These are phyloP conservation scores for Delphinella strobiligena DNA, from an alignment of 2,329 filamentous ascomycete genomes.

Conservation along the genomic window DNA sequence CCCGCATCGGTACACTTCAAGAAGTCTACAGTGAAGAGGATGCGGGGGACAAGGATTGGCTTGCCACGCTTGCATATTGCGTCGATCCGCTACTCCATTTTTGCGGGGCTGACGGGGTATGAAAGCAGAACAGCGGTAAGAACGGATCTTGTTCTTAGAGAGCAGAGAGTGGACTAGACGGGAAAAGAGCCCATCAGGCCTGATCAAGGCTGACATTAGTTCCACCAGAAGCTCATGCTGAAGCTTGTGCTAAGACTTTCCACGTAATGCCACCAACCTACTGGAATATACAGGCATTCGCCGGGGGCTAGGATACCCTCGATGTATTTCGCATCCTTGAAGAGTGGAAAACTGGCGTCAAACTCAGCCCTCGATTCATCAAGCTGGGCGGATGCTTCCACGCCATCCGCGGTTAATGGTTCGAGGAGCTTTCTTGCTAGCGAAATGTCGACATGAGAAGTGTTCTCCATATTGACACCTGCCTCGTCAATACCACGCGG, in stretches of 20 bases:
- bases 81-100: too few relatives aligned
- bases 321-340: conserved; percentile 51
- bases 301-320: conserved; percentile 73
- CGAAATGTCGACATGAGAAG: conserved; percentile 60
- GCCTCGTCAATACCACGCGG: conserved; percentile 48
- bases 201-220: conserved; percentile 25
- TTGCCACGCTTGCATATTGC: too few relatives aligned
- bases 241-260: conserved; percentile 75
- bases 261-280: conserved; percentile 98
- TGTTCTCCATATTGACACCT: conserved; percentile 87
- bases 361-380: conserved; percentile 18
- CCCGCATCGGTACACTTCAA: too few relatives aligned
- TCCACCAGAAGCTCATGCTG: conserved; percentile 97
- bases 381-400: too few relatives aligned
- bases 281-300: conserved; percentile 77
- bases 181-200: too few relatives aligned
- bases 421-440: conserved; percentile 12
- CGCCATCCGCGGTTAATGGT: too few relatives aligned
- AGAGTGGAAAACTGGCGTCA: conserved; percentile 35
- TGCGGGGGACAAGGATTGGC: too few relatives aligned
- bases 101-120: too few relatives aligned
- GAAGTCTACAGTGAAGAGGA: too few relatives aligned
- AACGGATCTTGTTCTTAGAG: too few relatives aligned
- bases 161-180: too few relatives aligned
- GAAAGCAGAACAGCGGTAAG: too few relatives aligned